Evolutionary conservation across 345 rosid genomes (phyloP).

Genomic region (Stellera chamaejasme): DNA sequence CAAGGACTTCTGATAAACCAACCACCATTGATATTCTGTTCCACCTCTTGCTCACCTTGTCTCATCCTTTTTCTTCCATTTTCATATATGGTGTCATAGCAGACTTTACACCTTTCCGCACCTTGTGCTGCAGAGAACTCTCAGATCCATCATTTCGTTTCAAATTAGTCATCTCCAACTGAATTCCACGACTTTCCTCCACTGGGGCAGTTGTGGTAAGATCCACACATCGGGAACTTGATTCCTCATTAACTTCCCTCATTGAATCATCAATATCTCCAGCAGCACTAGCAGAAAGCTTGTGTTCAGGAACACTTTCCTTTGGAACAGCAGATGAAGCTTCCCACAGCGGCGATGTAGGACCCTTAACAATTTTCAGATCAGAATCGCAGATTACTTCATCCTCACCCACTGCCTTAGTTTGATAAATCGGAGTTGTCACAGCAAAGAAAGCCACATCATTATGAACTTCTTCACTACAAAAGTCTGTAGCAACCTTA

Average conservation of each 20-base stretch:
- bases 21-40: slow-evolving; percentile 19
- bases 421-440: slow-evolving; percentile 4
- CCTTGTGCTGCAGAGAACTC: slow-evolving; percentile 18
- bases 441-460: slow-evolving; percentile 9
- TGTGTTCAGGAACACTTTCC: slow-evolving; percentile 15
- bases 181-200: slow-evolving; percentile 18
- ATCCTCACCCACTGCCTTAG: slow-evolving; percentile 4
- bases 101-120: slow-evolving; percentile 18
- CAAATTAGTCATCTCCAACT: slow-evolving; percentile 26
- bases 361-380: slow-evolving; percentile 8
- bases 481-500: slow-evolving; percentile 9
- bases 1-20: slow-evolving; percentile 89
- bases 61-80: slow-evolving; percentile 49
- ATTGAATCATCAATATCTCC: slow-evolving; percentile 16
- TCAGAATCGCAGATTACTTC: slow-evolving; percentile 8
- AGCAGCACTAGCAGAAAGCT: slow-evolving; percentile 15
- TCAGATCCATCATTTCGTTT: slow-evolving; percentile 8
- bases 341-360: slow-evolving; percentile 13
- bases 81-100: slow-evolving; percentile 11
- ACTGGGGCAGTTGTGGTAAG: slow-evolving; percentile 13
- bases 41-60: slow-evolving; percentile 34
- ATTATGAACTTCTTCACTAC: slow-evolving; percentile 16
- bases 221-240: slow-evolving; percentile 13
- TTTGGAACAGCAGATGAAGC: slow-evolving; percentile 20
- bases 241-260: slow-evolving; percentile 18